phyloP scores from a whole-genome alignment of 2,329 filamentous ascomycete species.

The Ceratocystis colombiana region DNA sequence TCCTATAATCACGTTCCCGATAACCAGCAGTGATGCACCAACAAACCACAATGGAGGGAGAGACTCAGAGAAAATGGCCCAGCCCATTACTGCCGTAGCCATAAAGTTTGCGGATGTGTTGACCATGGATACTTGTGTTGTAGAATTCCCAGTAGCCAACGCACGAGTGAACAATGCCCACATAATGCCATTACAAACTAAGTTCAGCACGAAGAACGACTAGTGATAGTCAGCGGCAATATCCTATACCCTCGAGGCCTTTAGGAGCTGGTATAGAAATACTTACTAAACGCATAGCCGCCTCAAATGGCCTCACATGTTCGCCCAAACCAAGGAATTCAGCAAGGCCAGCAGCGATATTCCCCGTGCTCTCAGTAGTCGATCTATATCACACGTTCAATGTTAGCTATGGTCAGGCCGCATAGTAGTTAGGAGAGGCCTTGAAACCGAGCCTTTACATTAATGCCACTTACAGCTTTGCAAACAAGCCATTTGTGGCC shows the following conservation, averaged over 20 bases:
- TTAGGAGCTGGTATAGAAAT: background rate
- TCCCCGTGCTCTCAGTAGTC: conserved; percentile 46
- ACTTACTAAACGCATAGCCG: conserved; percentile 42
- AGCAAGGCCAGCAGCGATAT: conserved; percentile 40
- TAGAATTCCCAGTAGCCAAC: conserved; percentile 61
- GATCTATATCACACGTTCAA: conserved; percentile 35
- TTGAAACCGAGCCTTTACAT: background rate
- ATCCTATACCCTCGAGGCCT: background rate
- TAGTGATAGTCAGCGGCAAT: conserved; percentile 31
- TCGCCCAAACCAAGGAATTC: conserved; percentile 37
- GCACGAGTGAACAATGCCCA: conserved; percentile 75
- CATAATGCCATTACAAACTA: conserved; percentile 70
- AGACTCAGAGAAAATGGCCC: conserved; percentile 59
- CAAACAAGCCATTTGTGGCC: conserved; percentile 73
- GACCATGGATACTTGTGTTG: conserved; percentile 69
- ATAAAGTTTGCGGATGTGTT: conserved; percentile 78
- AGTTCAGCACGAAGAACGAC: conserved; percentile 66
- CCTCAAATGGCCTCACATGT: conserved; percentile 39
- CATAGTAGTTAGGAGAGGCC: background rate
- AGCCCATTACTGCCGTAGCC: conserved; percentile 61
- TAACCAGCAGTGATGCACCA: conserved; percentile 61
- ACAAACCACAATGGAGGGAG: conserved; percentile 68
- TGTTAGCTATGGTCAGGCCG: background rate
- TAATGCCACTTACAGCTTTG: conserved; percentile 55
- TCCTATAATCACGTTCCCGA: conserved; percentile 69